Evolutionary conservation across 192 early-diverging fungal genomes (phyloP).

Genomic region (Backusella mclennaniae): DNA sequence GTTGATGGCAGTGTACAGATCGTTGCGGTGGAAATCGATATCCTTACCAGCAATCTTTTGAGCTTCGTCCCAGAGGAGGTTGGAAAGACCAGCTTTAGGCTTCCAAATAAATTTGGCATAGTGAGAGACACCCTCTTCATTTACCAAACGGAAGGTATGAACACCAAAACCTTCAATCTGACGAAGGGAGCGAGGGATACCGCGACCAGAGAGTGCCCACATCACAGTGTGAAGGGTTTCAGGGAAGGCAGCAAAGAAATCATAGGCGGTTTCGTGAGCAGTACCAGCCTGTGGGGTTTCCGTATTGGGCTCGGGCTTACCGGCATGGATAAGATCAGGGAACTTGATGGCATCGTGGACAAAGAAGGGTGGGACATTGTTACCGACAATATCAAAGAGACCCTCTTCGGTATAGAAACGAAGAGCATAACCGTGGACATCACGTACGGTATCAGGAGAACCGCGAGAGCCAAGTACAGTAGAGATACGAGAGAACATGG

Average conservation of each 20-base stretch:
- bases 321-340: slow-evolving; percentile 39
- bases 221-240: slow-evolving; percentile 40
- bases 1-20: slow-evolving; percentile 39
- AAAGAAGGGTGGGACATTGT: slow-evolving; percentile 44
- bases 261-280: slow-evolving; percentile 43
- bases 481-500: slow-evolving; percentile 48
- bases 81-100: slow-evolving; percentile 34
- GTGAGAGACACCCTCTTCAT: slow-evolving; percentile 30
- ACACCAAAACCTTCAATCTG: slow-evolving; percentile 46
- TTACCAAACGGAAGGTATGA: slow-evolving; percentile 47
- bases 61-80: slow-evolving; percentile 38
- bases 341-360: slow-evolving; percentile 45
- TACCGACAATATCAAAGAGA: slow-evolving; percentile 40
- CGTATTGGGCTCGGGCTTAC: slow-evolving; percentile 44
- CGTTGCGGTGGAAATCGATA: slow-evolving; percentile 43
- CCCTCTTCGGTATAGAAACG: slow-evolving; percentile 33
- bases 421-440: slow-evolving; percentile 32
- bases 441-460: slow-evolving; percentile 45
- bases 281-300: slow-evolving; percentile 45
- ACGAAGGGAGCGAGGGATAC: slow-evolving; percentile 38
- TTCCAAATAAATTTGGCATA: slow-evolving; percentile 51
- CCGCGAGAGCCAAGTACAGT: slow-evolving; percentile 43
- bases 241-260: slow-evolving; percentile 38
- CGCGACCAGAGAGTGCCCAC: slow-evolving; percentile 44
- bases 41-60: slow-evolving; percentile 40